A percentile compares a stretch with the other conserved stretches of the same genome.
These are phyloP conservation scores for Skeletonema marinoi DNA, from an alignment of 108 stramenopile species.

Conservation along the genomic window DNA sequence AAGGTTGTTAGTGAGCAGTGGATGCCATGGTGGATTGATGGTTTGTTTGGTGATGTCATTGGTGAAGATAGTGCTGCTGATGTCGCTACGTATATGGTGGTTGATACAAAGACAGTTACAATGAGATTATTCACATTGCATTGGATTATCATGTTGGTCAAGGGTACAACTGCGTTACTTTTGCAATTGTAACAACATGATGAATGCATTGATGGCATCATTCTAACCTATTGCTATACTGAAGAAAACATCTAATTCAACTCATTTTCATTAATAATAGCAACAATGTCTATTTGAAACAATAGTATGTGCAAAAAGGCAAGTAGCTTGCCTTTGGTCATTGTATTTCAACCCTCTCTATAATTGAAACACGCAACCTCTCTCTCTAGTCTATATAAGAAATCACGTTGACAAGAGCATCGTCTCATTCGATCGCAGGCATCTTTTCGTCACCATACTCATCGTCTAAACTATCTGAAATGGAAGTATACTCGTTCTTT, in stretches of 20 bases:
- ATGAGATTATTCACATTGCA: neutral
- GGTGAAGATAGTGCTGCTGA: neutral
- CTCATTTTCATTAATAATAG: no score
- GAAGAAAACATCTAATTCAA: no score
- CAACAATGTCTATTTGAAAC: neutral
- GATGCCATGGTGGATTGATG: constrained; percentile 8
- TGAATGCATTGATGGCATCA: neutral
- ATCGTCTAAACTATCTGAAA: neutral
- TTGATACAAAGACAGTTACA: neutral
- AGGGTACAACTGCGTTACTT: neutral
- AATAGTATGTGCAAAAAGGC: neutral
- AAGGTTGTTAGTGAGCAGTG: neutral
- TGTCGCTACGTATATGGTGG: neutral
- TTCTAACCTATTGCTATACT: no score
- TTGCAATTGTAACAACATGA: neutral
- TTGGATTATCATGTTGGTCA: neutral
- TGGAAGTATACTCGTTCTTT: neutral
- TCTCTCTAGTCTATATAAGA: no score
- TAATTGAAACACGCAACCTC: neutral
- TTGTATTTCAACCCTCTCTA: neutral
- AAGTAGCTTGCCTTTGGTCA: neutral
- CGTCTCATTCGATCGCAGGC: neutral
- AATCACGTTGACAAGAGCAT: neutral
- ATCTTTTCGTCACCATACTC: neutral
- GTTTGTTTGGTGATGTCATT: neutral